Evolutionary conservation across 176 grass and related monocot genomes (phyloP), one percentile per base, ranked within the genome.

Genomic region (Oryza meridionalis): DNA sequence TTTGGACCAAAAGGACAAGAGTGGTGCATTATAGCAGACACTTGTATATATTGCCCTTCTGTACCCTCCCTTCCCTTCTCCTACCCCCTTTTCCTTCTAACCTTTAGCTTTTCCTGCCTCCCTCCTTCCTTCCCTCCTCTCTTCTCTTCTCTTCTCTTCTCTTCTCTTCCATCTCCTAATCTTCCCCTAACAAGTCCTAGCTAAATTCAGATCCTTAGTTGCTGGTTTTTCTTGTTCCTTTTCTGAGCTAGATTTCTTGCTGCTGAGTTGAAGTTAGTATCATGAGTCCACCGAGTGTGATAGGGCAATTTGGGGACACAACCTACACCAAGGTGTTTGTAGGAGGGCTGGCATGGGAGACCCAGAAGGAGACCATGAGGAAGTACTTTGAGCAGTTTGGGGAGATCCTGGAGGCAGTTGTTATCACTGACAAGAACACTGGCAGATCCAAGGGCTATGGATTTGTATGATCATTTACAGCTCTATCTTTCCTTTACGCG

Each of bases 391-490:
- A 99, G 78, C 97, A 99, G 86, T 99, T 99, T 83, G 97, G 97
- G 53, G 97, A 96, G 73, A 99, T 99, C 82, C 72, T 99, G 32
- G 97, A 99, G 78, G 97, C 97, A 1, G 97, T 99, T 64, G 97
- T 99, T 71, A 99, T 99, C 86, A 96, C 91, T 31, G 97, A 99
- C 86, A 99, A 99, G 90, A 96, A 94, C 84, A 89, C 93, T 4
- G 93, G 97, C 65, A 96, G 93, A 99, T 99, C 97, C 67, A 99
- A 99, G 82, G 97, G 97, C 82, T 99, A 99, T 45, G 97, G 97
- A 96, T 99, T 99, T 70, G 97, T 99, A 89, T 47, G 97, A 21
- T 64, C 40, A 47, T 84, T 31, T 31, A 32, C 50, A 7, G 19
- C 51, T 22, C 9, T 47, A n/a, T 24, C 7, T 46, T 43, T 59